Conservation (phyloP, 305 asterid genomes). For the Solanum chacoense region DNA sequence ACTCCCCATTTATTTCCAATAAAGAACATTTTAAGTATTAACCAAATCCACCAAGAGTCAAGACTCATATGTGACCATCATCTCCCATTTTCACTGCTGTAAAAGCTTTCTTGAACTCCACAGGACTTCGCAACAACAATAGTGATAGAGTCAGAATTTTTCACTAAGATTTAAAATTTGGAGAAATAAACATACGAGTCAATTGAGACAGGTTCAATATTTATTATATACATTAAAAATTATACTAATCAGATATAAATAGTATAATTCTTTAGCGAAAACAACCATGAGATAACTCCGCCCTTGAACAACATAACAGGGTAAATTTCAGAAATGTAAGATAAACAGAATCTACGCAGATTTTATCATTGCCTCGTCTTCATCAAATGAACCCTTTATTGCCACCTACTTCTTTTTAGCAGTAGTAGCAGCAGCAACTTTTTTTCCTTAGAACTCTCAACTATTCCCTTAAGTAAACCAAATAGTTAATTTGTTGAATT, state of each 20-base stretch:
- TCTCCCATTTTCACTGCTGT: background rate
- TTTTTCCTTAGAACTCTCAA: background rate
- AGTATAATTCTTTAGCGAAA: too few relatives aligned
- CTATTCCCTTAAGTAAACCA: background rate
- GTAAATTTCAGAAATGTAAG: too few relatives aligned
- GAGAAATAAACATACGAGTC: too few relatives aligned
- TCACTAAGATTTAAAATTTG: fast-evolving
- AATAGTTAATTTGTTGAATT: background rate
- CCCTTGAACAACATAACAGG: too few relatives aligned
- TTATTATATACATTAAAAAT: too few relatives aligned
- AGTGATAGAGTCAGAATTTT: fast-evolving
- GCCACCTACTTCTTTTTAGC: background rate
- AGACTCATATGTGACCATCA: background rate
- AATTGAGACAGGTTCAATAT: fast-evolving
- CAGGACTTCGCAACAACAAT: fast-evolving
- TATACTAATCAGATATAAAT: too few relatives aligned
- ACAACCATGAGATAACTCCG: too few relatives aligned
- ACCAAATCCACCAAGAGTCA: background rate
- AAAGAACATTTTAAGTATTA: background rate
- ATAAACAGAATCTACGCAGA: too few relatives aligned
- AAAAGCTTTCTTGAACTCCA: background rate
- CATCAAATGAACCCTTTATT: background rate
- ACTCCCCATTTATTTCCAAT: background rate
- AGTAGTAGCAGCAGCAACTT: background rate
- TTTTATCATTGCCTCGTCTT: too few relatives aligned